Evolutionary conservation across 768 basidiomycete species (phyloP), one percentile per base, ranked within the genome.

Genomic region (Mycena maculata): DNA sequence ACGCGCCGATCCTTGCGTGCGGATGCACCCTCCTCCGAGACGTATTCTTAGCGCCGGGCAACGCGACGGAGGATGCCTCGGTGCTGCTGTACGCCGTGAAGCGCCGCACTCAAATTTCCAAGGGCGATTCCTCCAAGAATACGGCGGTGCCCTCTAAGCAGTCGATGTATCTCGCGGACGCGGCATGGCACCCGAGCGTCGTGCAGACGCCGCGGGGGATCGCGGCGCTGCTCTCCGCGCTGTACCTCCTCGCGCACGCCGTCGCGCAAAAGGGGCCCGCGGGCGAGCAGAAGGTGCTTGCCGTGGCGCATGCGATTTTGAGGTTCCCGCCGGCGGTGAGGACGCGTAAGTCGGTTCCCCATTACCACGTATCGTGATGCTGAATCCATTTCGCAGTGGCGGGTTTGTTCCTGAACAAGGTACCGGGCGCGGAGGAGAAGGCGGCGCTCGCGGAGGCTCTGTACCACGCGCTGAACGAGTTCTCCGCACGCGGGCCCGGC

Each of bases 321-420:
- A 59, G 74, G 15, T 77, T 77, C 44, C 75, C 75, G 25, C 76
- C 76, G 13, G 76, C 76, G 2, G 73, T 76, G n/a, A 58, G 76
- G 15, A 65, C 76, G 6, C 39, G 76, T 76, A 62, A 45, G 76
- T 71, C n/a, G n/a, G 30, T 65, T 44, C n/a, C 23, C 27, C 16
- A 16, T 33, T 31, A 30, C 23, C 44, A 11, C 31, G 27, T 3
- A 30, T 10, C 49, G 10, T 4, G 12, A 47, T 63, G 33, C 47
- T 38, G 2, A 58, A 13, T n/a, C 39, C 52, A 30, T 36, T 31
- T 42, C 25, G 13, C 41, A 77, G 76, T 77, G 48, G 76, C 72
- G 2, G 47, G 67, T 0, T 60, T 77, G 16, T 41, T 77, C 23
- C 61, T 73, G 25, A 77, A 77, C 59, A 60, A 62, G 13, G 68